Conservation (phyloP, 2,329 filamentous ascomycete genomes). For the Emergomyces pasteurianus region DNA sequence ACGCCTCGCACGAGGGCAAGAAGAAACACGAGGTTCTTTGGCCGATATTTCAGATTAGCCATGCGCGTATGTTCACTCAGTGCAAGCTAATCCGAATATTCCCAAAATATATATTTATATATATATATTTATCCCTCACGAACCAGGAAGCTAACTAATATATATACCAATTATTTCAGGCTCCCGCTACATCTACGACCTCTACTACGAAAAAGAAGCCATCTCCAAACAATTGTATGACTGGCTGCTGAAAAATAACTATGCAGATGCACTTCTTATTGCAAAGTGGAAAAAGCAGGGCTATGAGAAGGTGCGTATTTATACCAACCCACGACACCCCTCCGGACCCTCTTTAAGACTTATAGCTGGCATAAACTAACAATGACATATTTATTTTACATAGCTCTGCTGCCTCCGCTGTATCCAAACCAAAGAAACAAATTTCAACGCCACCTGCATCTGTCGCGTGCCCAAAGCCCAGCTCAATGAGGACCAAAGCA, state of each 20-base stretch:
- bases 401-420: slow-evolving; percentile 88
- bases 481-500: slow-evolving; percentile 77
- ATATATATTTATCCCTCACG: neutral
- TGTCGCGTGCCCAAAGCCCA: slow-evolving; percentile 85
- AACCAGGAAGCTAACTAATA: neutral
- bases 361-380: neutral
- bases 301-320: slow-evolving; percentile 71
- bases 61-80: slow-evolving; percentile 54
- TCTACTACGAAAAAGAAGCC: slow-evolving; percentile 96
- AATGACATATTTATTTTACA: slow-evolving; percentile 1
- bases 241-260: slow-evolving; percentile 91
- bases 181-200: slow-evolving; percentile 84
- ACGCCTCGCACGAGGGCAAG: slow-evolving; percentile 65
- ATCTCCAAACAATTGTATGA: slow-evolving; percentile 89
- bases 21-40: slow-evolving; percentile 86
- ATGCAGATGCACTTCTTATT: slow-evolving; percentile 89
- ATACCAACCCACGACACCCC: neutral
- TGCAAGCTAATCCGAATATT: no score
- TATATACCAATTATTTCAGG: slow-evolving; percentile 25
- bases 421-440: slow-evolving; percentile 99
- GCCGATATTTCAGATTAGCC: slow-evolving; percentile 95
- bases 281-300: slow-evolving; percentile 99
- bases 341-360: neutral
- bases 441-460: slow-evolving; percentile 95
- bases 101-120: no score